These are phyloP conservation scores for Phytophthora chlamydospora DNA, from an alignment of 352 stramenopile genomes.

Conservation along the genomic window DNA sequence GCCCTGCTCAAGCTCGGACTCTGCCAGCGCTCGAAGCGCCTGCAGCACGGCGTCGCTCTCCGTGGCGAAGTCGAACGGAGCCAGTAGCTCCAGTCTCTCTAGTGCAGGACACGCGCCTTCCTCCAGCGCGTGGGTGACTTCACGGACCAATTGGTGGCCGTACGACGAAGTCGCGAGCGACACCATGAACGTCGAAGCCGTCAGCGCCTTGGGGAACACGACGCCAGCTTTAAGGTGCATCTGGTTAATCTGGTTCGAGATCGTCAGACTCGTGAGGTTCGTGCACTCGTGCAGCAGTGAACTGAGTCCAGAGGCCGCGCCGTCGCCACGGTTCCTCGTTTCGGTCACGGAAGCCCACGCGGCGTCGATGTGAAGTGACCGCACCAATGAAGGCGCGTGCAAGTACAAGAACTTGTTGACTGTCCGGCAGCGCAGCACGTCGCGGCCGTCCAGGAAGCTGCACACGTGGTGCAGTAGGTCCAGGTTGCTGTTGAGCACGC, in stretches of 20 bases:
- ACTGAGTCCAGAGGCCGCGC: constrained; percentile 15
- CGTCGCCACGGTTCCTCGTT: constrained; percentile 20
- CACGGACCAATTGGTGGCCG: constrained; percentile 46
- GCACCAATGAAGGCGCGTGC: constrained; percentile 52
- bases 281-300: constrained; percentile 46
- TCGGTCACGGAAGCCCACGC: constrained; percentile 2
- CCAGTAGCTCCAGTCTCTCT: constrained; percentile 43
- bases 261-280: constrained; percentile 47
- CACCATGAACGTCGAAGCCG: constrained; percentile 24
- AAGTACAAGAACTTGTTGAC: constrained; percentile 62
- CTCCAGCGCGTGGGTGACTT: constrained; percentile 44
- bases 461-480: constrained; percentile 66
- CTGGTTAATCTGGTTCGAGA: constrained; percentile 57
- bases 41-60: constrained; percentile 56
- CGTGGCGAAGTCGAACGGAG: constrained; percentile 68
- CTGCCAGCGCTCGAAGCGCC: constrained; percentile 42
- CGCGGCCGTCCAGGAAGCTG: constrained; percentile 56
- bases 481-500: constrained; percentile 59
- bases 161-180: constrained; percentile 35
- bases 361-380: constrained; percentile 51
- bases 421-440: constrained; percentile 45
- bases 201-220: constrained; percentile 42
- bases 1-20: not conserved
- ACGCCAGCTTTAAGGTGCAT: constrained; percentile 43
- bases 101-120: constrained; percentile 45